Percentiles rank a stretch among this genome's conserved stretches.
These are phyloP conservation scores for Obelidium mucronatum DNA, from an alignment of 192 early-diverging fungal genomes.

Conservation along the genomic window DNA sequence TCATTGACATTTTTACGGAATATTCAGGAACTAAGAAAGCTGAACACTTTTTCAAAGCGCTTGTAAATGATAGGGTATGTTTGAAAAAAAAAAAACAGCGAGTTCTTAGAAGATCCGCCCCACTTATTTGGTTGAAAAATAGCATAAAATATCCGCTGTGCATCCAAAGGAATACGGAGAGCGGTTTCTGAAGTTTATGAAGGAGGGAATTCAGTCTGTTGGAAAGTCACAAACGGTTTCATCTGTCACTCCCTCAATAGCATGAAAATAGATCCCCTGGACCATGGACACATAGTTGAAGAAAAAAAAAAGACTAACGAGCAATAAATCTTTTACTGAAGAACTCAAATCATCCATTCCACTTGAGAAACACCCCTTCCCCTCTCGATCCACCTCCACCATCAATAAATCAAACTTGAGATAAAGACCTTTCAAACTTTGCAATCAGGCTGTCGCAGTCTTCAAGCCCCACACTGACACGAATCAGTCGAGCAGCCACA, in stretches of 20 bases:
- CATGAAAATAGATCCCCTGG: neutral
- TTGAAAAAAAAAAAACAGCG: too few species aligned
- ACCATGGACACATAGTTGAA: too few species aligned
- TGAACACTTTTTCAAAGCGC: constrained; percentile 89
- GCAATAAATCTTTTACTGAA: too few species aligned
- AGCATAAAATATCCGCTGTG: constrained; percentile 75
- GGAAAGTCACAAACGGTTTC: neutral
- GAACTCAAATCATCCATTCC: too few species aligned
- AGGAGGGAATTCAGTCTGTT: constrained; percentile 35
- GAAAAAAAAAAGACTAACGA: too few species aligned
- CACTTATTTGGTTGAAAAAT: too few species aligned
- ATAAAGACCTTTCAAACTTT: constrained; percentile 77
- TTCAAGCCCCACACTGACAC: constrained; percentile 93
- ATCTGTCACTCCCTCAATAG: neutral
- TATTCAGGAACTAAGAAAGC: constrained; percentile 88
- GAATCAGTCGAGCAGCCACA: constrained; percentile 76
- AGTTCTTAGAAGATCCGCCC: neutral
- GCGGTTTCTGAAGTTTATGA: constrained; percentile 93
- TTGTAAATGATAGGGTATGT: constrained; percentile 76
- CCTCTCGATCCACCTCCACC: too few species aligned
- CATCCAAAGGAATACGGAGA: constrained; percentile 86
- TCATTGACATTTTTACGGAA: constrained; percentile 98
- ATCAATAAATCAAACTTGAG: constrained; percentile 25
- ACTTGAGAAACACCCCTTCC: too few species aligned
- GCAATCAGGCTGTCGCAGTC: constrained; percentile 69